Base-by-base conservation (phyloP, 768 basidiomycete genomes). In the Termitomyces sp. region DNA sequence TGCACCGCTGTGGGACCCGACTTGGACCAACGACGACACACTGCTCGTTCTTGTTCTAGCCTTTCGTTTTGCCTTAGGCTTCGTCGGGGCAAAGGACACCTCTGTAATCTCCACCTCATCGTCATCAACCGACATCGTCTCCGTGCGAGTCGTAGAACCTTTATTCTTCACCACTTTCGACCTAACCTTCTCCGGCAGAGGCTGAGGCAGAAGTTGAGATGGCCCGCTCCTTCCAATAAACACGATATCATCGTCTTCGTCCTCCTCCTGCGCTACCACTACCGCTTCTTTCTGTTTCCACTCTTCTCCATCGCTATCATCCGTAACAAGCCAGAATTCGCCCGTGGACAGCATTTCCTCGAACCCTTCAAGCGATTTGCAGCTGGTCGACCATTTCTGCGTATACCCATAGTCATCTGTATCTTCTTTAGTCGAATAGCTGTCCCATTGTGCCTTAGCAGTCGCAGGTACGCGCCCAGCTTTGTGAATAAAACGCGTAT, bases 171-270 rank as follows among this genome's bases (percentile, higher is more conserved):
- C 13, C n/a, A 14, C 9, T 26, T 36, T 50, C 16, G 48, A 24
- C 8, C 2, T 24, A 26, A 8, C 27, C 14, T 46, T 12, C 22
- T 34, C 44, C 24, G 20, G 32, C 22, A 3, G 32, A 34, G 47
- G 5, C 27, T 39, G 36, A 37, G 29, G 39, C 16, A 24, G 31
- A 41, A 7, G 7, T 26, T 31, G 47, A 24, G 34, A 24, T 27
- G 27, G 29, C 9, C 16, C 47, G 12, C 36, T 41, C n/a, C 31
- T 20, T 42, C 54, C 52, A 22, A 57, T 26, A 39, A 60, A 57
- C 27, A 46, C 31, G 12, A 60, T 57, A 12, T 57, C 56, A 4
- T 54, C 51, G 9, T 53, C 55, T 0, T 60, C 55, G 1, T 56
- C 56, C 0, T 50, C 48, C 7, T 8, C 4, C 16, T 50, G 24